phyloP scores from a whole-genome alignment of 208 protist genomes.

The Leishmania tarentolae region DNA sequence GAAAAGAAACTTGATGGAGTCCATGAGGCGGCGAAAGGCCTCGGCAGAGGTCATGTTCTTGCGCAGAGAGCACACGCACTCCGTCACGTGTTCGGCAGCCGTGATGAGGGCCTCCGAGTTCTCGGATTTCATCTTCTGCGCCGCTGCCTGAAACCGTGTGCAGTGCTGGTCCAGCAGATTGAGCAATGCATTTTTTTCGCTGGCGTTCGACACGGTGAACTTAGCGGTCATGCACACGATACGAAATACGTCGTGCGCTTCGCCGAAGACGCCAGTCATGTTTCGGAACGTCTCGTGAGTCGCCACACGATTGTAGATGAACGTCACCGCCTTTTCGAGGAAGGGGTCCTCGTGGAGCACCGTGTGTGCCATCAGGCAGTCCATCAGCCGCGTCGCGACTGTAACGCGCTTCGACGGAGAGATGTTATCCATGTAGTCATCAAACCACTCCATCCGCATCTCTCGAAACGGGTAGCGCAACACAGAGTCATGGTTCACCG shows the following conservation, averaged over 20 bases:
- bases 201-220: conserved; percentile 48
- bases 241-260: conserved; percentile 58
- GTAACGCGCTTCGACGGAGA: conserved; percentile 37
- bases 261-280: conserved; percentile 46
- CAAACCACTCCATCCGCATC: conserved; percentile 68
- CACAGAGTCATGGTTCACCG: conserved; percentile 53
- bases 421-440: conserved; percentile 61
- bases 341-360: conserved; percentile 80
- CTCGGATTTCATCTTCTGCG: conserved; percentile 35
- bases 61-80: conserved; percentile 42
- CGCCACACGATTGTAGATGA: conserved; percentile 40
- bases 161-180: conserved; percentile 53
- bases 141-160: conserved; percentile 44
- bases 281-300: conserved; percentile 38
- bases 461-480: conserved; percentile 70
- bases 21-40: conserved; percentile 53
- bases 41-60: conserved; percentile 42
- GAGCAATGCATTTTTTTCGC: conserved; percentile 41
- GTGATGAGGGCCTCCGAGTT: conserved; percentile 35
- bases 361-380: conserved; percentile 74
- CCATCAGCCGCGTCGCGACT: conserved; percentile 56
- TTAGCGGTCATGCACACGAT: conserved; percentile 65
- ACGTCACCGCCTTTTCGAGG: conserved; percentile 61
- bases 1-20: conserved; percentile 66
- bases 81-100: conserved; percentile 35